Percentiles rank a stretch among this genome's conserved stretches.
Conservation (phyloP, 1,284 basidiomycete genomes). For the Sanguinoderma infundibulare region DNA sequence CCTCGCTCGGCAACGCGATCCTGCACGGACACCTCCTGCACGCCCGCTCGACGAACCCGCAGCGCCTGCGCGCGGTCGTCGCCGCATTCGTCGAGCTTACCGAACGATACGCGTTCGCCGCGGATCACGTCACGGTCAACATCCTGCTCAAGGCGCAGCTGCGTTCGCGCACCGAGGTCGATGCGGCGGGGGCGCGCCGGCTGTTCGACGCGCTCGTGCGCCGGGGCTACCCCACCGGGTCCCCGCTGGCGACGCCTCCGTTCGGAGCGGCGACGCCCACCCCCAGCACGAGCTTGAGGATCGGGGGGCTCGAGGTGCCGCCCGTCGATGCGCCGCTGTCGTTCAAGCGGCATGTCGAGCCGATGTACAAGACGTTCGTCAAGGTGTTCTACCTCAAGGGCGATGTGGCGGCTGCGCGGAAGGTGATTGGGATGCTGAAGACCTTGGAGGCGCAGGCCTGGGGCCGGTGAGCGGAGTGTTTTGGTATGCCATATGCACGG, state of each 20-base stretch:
- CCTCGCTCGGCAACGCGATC: conserved; percentile 58
- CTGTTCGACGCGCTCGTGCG: conserved; percentile 66
- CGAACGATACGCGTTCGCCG: conserved; percentile 46
- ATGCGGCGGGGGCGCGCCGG: conserved; percentile 45
- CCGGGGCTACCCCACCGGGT: conserved; percentile 56
- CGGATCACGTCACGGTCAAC: conserved; percentile 70
- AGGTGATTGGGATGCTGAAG: conserved; percentile 59
- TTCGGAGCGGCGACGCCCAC: background rate
- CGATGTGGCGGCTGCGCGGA: conserved; percentile 56
- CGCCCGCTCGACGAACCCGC: conserved; percentile 42
- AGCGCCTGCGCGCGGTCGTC: conserved; percentile 48
- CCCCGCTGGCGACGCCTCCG: too few species aligned
- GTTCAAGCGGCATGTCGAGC: conserved; percentile 59
- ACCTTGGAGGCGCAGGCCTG: conserved; percentile 37
- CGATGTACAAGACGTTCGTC: conserved; percentile 74
- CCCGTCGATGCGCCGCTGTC: conserved; percentile 44
- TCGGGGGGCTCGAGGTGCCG: conserved; percentile 35
- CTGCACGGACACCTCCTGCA: conserved; percentile 47
- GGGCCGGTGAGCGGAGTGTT: background rate
- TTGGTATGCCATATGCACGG: background rate
- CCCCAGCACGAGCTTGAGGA: background rate
- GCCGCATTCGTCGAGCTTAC: conserved; percentile 45
- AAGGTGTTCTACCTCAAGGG: conserved; percentile 59
- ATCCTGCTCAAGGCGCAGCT: conserved; percentile 62
- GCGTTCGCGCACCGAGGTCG: conserved; percentile 47